phyloP scores from a whole-genome alignment of 2,329 filamentous ascomycete genomes.

The Botrytis galanthina region DNA sequence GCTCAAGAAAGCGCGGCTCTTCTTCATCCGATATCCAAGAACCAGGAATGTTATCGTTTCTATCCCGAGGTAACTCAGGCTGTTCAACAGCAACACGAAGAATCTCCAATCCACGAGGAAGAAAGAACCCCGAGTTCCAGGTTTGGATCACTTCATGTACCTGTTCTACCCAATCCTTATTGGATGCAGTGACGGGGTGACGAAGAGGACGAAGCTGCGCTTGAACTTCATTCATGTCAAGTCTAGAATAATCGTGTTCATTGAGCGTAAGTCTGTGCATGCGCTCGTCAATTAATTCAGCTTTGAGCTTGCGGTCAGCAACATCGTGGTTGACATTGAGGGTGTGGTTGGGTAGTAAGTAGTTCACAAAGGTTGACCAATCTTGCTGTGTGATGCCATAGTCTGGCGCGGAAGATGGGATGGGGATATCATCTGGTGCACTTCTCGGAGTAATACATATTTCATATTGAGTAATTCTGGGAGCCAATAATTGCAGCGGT shows the following conservation, averaged over 20 bases:
- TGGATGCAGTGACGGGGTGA: slow-evolving; percentile 3
- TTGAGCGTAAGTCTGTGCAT: slow-evolving; percentile 32
- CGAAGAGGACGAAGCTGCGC: slow-evolving; percentile 44
- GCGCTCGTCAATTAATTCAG: slow-evolving; percentile 41
- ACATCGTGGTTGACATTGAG: slow-evolving; percentile 47
- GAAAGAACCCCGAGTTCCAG: slow-evolving; percentile 59
- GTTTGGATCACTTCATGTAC: slow-evolving; percentile 47
- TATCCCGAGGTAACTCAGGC: neutral
- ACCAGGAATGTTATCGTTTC: slow-evolving; percentile 40
- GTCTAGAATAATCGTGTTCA: slow-evolving; percentile 27
- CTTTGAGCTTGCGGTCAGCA: slow-evolving; percentile 49
- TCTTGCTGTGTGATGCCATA: slow-evolving; percentile 52
- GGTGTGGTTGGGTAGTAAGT: slow-evolving; percentile 51
- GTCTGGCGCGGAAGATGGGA: slow-evolving; percentile 22
- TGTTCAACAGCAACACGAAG: slow-evolving; percentile 38
- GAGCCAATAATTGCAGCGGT: slow-evolving; percentile 38
- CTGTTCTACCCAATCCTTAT: slow-evolving; percentile 31
- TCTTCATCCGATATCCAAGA: slow-evolving; percentile 44
- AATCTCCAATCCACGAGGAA: slow-evolving; percentile 49
- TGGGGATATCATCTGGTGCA: slow-evolving; percentile 30
- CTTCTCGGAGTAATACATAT: slow-evolving; percentile 26
- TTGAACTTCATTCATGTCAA: slow-evolving; percentile 41
- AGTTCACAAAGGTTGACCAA: slow-evolving; percentile 60
- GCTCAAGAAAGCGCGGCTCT: neutral
- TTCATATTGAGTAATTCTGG: slow-evolving; percentile 21